Evolutionary conservation across 2,329 filamentous ascomycete species (phyloP).

Genomic region (Venturia oleaginea): DNA sequence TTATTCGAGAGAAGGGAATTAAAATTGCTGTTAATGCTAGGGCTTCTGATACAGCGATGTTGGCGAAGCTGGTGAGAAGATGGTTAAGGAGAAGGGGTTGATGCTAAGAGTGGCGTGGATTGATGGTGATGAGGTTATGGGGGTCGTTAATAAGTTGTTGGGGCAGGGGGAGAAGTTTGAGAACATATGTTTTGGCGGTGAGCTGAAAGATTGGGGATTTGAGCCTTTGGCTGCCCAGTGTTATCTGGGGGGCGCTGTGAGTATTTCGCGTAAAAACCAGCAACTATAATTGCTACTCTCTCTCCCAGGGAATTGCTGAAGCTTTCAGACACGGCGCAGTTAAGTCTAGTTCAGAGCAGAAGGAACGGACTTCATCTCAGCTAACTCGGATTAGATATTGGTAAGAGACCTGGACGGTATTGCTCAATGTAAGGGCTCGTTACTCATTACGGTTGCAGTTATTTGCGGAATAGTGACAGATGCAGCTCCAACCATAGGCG

Average conservation of each 20-base stretch:
- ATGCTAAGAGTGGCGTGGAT: constrained; percentile 11
- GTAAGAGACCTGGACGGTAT: background rate
- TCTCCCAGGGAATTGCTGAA: constrained; percentile 26
- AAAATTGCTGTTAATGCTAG: constrained; percentile 14
- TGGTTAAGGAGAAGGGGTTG: background rate
- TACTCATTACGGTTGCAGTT: constrained; percentile 16
- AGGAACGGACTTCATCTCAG: background rate
- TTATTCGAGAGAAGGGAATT: constrained; percentile 13
- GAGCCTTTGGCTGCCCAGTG: constrained; percentile 16
- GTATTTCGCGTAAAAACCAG: background rate
- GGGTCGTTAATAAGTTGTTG: constrained; percentile 14
- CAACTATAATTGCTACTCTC: background rate
- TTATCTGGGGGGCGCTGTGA: constrained; percentile 27
- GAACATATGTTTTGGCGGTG: constrained; percentile 11
- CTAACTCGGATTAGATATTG: background rate
- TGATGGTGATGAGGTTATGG: constrained; percentile 17
- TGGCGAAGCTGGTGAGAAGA: constrained; percentile 10
- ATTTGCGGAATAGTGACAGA: constrained; percentile 36
- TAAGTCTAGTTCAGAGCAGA: constrained; percentile 30
- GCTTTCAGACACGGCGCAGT: constrained; percentile 33
- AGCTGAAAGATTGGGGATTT: constrained; percentile 16
- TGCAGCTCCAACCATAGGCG: constrained; percentile 24
- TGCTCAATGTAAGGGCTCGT: constrained; percentile 13
- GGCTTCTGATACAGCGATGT: constrained; percentile 9
- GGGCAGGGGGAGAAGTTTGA: constrained; percentile 16